Evolutionary conservation across 2,329 filamentous ascomycete genomes (phyloP).

Genomic region (Colletotrichum caudatum): DNA sequence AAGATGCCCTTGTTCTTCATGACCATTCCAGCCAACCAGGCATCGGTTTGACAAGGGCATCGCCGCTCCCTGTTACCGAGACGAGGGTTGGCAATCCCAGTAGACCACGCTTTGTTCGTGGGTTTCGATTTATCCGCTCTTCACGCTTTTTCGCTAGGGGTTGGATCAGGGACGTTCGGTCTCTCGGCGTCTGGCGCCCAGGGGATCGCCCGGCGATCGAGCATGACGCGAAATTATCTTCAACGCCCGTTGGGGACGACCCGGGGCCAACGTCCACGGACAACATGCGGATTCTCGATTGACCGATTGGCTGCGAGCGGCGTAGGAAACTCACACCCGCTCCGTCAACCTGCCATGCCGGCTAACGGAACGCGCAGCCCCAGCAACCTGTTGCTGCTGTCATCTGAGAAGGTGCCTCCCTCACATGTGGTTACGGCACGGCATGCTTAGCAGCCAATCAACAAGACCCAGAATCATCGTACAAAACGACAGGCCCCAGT

Average conservation of each 20-base stretch:
- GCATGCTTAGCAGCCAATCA: background rate
- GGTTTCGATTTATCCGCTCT: conserved; percentile 30
- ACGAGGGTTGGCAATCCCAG: background rate
- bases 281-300: background rate
- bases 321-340: background rate
- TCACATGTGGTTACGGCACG: background rate
- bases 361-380: background rate
- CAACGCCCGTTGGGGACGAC: background rate
- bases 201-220: conserved; percentile 3
- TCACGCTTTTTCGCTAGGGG: background rate
- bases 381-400: background rate
- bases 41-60: background rate
- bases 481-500: background rate
- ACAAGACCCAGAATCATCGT: background rate
- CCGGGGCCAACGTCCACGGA: background rate
- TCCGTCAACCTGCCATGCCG: background rate
- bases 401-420: background rate
- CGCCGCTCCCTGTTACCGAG: background rate
- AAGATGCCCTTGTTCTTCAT: background rate
- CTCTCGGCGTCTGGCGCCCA: background rate
- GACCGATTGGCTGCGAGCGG: background rate
- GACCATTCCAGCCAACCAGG: background rate
- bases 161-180: background rate
- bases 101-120: conserved; percentile 15
- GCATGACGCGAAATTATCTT: background rate